Evolutionary conservation across 495 filamentous ascomycete species (phyloP).

Genomic region (Daldinia decipiens): DNA sequence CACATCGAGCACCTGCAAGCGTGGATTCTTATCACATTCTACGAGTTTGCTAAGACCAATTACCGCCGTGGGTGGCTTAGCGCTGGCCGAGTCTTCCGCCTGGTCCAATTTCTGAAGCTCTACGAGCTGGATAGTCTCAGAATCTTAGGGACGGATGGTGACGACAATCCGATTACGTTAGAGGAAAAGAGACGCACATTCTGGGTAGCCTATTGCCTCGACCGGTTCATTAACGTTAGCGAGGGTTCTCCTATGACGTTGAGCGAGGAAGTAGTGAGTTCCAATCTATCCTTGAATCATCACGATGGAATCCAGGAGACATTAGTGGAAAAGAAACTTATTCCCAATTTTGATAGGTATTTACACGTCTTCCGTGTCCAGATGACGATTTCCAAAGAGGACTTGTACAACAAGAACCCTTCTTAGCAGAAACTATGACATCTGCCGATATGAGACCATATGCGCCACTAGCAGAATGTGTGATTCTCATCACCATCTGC

Average conservation of each 20-base stretch:
- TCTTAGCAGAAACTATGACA: conserved; percentile 57
- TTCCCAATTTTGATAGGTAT: conserved; percentile 43
- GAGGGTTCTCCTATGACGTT: conserved; percentile 60
- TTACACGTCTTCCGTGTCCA: conserved; percentile 58
- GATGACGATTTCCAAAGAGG: conserved; percentile 64
- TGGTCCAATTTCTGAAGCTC: conserved; percentile 62
- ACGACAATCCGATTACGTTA: conserved; percentile 43
- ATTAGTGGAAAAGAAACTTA: background rate
- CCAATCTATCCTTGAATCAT: background rate
- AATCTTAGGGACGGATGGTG: conserved; percentile 22
- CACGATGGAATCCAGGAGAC: conserved; percentile 23
- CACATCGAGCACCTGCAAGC: conserved; percentile 62
- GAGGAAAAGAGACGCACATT: conserved; percentile 65
- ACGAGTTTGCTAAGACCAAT: conserved; percentile 61
- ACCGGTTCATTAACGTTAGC: conserved; percentile 62
- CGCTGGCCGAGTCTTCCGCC: conserved; percentile 63
- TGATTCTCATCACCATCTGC: conserved; percentile 59
- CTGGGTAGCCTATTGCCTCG: conserved; percentile 67
- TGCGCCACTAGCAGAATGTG: conserved; percentile 60
- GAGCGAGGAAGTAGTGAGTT: conserved; percentile 60
- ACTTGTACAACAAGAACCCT: conserved; percentile 54
- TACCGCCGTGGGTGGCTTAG: conserved; percentile 63
- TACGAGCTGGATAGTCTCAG: conserved; percentile 60
- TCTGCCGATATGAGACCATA: conserved; percentile 48
- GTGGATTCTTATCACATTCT: conserved; percentile 64